These are phyloP conservation scores for Cercis canadensis DNA, from an alignment of 306 rosid species.

Conservation along the genomic window DNA sequence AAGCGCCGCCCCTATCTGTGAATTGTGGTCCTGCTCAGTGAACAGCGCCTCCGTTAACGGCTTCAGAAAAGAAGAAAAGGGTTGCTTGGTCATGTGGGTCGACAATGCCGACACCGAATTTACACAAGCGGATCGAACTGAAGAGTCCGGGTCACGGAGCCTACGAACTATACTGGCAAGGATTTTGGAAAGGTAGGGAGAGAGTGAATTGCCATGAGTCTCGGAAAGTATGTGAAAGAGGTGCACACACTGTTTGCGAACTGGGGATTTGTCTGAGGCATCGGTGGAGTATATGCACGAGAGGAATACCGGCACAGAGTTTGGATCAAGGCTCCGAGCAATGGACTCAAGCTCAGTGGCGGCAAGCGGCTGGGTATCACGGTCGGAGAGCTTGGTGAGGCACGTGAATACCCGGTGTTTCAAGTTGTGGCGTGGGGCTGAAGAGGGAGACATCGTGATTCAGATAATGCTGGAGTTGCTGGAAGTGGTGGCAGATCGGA, in stretches of 20 bases:
- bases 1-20: conserved; percentile 87
- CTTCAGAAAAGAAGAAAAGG: conserved; percentile 69
- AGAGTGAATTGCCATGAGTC: conserved; percentile 68
- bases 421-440: conserved; percentile 54
- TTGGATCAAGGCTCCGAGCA: conserved; percentile 65
- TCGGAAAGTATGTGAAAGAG: conserved; percentile 74
- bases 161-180: conserved; percentile 66
- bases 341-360: conserved; percentile 72
- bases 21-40: conserved; percentile 87
- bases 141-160: conserved; percentile 88
- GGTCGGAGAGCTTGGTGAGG: conserved; percentile 94
- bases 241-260: conserved; percentile 82
- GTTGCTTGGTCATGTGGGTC: conserved; percentile 68
- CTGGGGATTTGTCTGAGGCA: conserved; percentile 80
- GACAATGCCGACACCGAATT: conserved; percentile 76
- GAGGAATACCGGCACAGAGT: conserved; percentile 64
- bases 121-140: conserved; percentile 92
- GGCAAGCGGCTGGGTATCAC: conserved; percentile 85
- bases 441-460: conserved; percentile 58
- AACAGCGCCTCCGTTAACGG: conserved; percentile 83
- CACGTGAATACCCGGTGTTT: conserved; percentile 82
- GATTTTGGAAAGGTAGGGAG: conserved; percentile 77
- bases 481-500: background rate
- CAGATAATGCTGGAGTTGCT: background rate
- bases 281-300: conserved; percentile 87